Conservation (phyloP, 441 rosid genomes). For the Jatropha podagrica region DNA sequence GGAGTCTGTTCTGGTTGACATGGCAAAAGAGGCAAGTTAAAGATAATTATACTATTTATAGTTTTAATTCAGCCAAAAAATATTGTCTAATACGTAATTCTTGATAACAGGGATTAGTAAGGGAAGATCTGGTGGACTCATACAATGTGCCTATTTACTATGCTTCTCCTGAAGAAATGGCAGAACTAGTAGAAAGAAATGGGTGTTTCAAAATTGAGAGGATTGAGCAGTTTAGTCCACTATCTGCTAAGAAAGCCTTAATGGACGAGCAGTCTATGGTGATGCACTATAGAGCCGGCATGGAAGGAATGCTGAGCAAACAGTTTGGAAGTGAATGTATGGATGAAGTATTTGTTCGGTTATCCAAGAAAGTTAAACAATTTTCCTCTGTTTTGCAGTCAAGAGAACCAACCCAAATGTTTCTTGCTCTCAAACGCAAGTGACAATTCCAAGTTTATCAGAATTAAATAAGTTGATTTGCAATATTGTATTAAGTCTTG, state of each 20-base stretch:
- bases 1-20: slow-evolving; percentile 3
- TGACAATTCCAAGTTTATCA: not conserved
- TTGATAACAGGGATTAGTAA: slow-evolving; percentile 27
- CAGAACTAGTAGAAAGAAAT: slow-evolving; percentile 20
- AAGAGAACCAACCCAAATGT: not conserved
- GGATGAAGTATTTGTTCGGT: slow-evolving; percentile 24
- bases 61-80: not conserved
- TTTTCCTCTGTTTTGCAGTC: not conserved
- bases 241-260: not conserved
- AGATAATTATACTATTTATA: not conserved
- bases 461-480: not conserved
- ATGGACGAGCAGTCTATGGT: not conserved
- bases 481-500: not conserved
- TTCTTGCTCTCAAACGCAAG: slow-evolving; percentile 10
- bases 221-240: slow-evolving; percentile 18
- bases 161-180: slow-evolving; percentile 26
- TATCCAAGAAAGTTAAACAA: slow-evolving; percentile 7
- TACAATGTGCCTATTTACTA: slow-evolving; percentile 35
- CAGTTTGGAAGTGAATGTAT: slow-evolving; percentile 22
- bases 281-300: slow-evolving; percentile 18
- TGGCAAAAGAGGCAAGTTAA: slow-evolving; percentile 17
- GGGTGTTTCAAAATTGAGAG: slow-evolving; percentile 35
- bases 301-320: slow-evolving; percentile 26
- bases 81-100: not conserved
- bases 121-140: slow-evolving; percentile 32